Percentiles rank a stretch among this genome's conserved stretches.
Conservation (phyloP, 257 asterid species). For the Asclepias syriaca region DNA sequence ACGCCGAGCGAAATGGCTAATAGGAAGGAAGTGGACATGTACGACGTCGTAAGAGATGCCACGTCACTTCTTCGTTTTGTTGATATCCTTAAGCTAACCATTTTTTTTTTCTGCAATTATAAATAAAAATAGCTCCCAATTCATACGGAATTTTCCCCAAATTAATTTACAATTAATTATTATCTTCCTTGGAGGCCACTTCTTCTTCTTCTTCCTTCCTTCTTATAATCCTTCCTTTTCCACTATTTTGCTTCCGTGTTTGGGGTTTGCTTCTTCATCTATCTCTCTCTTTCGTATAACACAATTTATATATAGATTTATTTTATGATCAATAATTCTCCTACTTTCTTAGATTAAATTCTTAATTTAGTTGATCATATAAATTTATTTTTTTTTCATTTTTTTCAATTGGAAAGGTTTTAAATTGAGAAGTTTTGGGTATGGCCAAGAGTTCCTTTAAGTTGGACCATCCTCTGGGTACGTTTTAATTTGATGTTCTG, state of each 20-base stretch:
- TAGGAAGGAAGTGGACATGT: too few relatives aligned
- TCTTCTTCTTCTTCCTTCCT: background rate
- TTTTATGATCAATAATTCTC: too few relatives aligned
- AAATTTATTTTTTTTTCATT: background rate
- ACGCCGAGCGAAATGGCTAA: too few relatives aligned
- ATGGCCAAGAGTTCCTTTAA: conserved; percentile 36
- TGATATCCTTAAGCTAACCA: background rate
- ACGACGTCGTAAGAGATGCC: too few relatives aligned
- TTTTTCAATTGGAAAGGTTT: background rate
- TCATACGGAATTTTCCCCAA: background rate
- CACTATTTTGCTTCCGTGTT: background rate
- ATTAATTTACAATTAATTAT: background rate
- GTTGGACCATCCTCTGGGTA: conserved; percentile 29
- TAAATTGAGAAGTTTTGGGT: background rate
- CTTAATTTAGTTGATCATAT: background rate
- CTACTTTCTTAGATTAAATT: background rate
- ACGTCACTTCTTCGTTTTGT: too few relatives aligned
- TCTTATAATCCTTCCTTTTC: background rate
- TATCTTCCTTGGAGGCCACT: conserved; percentile 10
- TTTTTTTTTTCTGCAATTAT: too few relatives aligned
- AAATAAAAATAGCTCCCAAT: background rate
- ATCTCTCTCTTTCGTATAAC: too few relatives aligned
- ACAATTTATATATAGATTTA: background rate
- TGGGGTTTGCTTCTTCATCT: background rate
- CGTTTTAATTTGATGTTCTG: background rate